These are phyloP conservation scores for Prunus yedoensis DNA, from an alignment of 331 rosid genomes.

Conservation along the genomic window DNA sequence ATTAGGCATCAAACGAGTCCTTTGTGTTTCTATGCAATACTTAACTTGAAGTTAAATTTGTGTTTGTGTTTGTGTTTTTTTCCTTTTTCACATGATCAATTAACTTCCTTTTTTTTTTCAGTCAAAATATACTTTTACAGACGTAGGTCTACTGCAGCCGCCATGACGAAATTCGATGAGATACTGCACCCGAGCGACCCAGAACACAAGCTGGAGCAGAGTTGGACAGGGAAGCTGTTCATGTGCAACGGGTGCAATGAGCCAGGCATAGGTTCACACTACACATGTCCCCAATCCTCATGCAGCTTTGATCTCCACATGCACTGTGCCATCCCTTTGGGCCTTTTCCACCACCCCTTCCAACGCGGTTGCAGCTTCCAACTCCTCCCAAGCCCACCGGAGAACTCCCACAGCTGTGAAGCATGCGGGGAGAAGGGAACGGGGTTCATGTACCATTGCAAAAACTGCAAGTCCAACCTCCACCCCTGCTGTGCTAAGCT, in stretches of 20 bases:
- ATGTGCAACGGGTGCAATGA: conserved; percentile 74
- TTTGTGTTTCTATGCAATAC: too few relatives aligned
- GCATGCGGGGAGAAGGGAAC: conserved; percentile 56
- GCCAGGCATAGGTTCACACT: conserved; percentile 60
- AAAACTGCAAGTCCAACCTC: conserved; percentile 49
- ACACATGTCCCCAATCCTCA: conserved; percentile 39
- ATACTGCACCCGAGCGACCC: conserved; percentile 60
- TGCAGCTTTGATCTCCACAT: conserved; percentile 67
- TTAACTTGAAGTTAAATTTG: too few relatives aligned
- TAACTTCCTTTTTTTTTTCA: too few relatives aligned
- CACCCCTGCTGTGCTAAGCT: conserved; percentile 80
- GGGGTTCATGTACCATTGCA: conserved; percentile 66
- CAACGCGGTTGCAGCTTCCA: conserved; percentile 58
- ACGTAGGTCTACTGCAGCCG: neutral
- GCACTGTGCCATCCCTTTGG: conserved; percentile 55
- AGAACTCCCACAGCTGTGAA: conserved; percentile 50
- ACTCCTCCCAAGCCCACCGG: conserved; percentile 50
- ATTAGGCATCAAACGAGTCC: too few relatives aligned
- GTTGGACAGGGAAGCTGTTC: conserved; percentile 52
- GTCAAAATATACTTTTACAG: too few relatives aligned
- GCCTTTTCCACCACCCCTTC: conserved; percentile 51
- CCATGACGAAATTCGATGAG: conserved; percentile 26
- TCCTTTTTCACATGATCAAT: too few relatives aligned
- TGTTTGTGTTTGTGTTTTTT: too few relatives aligned
- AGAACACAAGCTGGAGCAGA: conserved; percentile 55